Evolutionary conservation across 2,329 filamentous ascomycete species (phyloP), one percentile per base, ranked within the genome.

Genomic region (Trichoderma pleuroti): DNA sequence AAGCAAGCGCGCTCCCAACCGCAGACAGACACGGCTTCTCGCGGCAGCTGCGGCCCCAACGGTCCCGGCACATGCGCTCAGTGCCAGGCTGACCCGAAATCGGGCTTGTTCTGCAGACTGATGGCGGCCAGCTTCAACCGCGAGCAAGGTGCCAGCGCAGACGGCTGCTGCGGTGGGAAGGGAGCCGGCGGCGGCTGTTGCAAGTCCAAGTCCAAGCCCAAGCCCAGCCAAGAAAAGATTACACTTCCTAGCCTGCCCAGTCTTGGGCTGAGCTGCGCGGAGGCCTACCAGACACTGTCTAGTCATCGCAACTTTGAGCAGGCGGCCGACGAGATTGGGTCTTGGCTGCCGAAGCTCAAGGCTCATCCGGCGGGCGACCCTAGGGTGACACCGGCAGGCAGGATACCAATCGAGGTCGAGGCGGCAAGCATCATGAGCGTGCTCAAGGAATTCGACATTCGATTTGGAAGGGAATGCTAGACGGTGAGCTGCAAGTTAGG

Each of bases 371-470:
- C 81, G 59, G 74, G 72, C 4, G 74, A 76, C 11, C 56, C 72
- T 72, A 76, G 73, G 73, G 75, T 76, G 77, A 69, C 81, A 64
- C 77, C 78, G 68, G 79, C 78, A 68, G 80, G 82, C 72, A 83
- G 83, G 69, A 86, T 86, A 54, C 89, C 92, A 1, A 89, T 94
- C 75, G 92, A 94, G 78, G 91, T 94, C 18, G 92, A 94, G 80
- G 91, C 92, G 8, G 92, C 92, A 0, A 94, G 92, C 79, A 93
- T 94, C 68, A 94, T 94, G 92, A 91, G 91, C 54, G 92, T 94
- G n/a, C 81, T 94, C 72, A 92, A 92, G 79, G 90, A 92, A 73
- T 94, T 94, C 81, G 92, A 94, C 76, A 86, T 93, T 63, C 84
- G 92, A 68, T 94, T 94, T 78, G 89, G 89, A 49, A 76, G 80